Conservation (phyloP, 345 rosid species). For the Populus tremula region DNA sequence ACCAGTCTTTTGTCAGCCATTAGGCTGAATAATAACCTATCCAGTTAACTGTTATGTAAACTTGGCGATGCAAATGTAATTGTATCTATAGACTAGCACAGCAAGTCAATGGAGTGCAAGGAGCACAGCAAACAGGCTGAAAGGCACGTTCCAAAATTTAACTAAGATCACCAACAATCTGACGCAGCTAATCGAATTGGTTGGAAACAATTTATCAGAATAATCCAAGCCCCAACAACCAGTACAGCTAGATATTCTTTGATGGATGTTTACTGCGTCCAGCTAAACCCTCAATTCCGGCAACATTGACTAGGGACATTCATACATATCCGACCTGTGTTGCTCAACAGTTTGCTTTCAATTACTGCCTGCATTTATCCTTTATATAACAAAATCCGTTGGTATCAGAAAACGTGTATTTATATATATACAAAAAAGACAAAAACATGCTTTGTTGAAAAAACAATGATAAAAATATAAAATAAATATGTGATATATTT, state of each 20-base stretch:
- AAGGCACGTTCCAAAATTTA: neutral
- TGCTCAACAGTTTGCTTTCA: conserved; percentile 12
- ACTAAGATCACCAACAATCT: neutral
- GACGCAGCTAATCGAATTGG: neutral
- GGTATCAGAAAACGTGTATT: too few species aligned
- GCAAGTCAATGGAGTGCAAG: too few species aligned
- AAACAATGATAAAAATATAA: too few species aligned
- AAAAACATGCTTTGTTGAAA: too few species aligned
- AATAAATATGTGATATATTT: too few species aligned
- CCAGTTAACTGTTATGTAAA: too few species aligned
- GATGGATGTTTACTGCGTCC: neutral
- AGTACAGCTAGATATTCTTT: neutral
- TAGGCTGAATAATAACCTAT: too few species aligned
- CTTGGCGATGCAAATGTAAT: too few species aligned
- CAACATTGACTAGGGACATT: neutral
- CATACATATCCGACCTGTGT: neutral
- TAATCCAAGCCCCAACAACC: conserved; percentile 7
- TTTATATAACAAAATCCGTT: neutral
- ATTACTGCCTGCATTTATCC: neutral
- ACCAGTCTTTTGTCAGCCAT: too few species aligned
- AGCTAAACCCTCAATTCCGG: conserved; percentile 11
- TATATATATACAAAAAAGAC: too few species aligned
- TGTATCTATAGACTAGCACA: too few species aligned
- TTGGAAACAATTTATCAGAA: neutral
- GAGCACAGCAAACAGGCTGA: neutral